These are phyloP conservation scores for Dittrichia graveolens DNA, from an alignment of 129 eudicot genomes.

Conservation along the genomic window DNA sequence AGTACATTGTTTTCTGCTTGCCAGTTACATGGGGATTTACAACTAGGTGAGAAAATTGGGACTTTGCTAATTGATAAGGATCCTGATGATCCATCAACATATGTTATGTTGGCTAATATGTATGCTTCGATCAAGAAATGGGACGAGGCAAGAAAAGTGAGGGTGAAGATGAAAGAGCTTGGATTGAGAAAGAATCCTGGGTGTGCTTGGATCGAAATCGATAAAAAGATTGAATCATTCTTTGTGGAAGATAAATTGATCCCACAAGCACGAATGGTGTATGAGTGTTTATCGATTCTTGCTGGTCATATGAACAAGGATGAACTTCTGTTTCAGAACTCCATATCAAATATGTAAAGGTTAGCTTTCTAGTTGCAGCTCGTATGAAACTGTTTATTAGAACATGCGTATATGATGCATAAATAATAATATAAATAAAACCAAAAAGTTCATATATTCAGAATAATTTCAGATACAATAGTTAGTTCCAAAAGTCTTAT, in stretches of 20 bases:
- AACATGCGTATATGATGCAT: no score
- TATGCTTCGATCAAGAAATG: background rate
- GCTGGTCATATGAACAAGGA: slow-evolving; percentile 6
- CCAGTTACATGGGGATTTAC: background rate
- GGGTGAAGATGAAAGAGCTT: slow-evolving; percentile 1
- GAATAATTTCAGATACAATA: background rate
- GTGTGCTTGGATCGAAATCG: background rate
- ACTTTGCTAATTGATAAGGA: background rate
- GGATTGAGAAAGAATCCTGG: slow-evolving; percentile 3
- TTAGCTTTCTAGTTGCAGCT: background rate
- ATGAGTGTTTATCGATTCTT: background rate
- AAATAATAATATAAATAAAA: background rate
- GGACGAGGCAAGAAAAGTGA: background rate
- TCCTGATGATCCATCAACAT: background rate
- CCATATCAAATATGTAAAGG: background rate
- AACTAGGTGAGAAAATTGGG: background rate
- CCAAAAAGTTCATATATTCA: background rate
- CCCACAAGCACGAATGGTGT: background rate
- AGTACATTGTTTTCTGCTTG: background rate
- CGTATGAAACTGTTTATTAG: no score
- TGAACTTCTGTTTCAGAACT: background rate
- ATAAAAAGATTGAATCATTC: no score
- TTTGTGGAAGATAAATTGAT: background rate
- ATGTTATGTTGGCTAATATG: slow-evolving; percentile 2
- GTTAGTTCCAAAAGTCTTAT: background rate